These are phyloP conservation scores for Scopulariopsis brevicaulis DNA, from an alignment of 2,329 filamentous ascomycete species.

Conservation along the genomic window DNA sequence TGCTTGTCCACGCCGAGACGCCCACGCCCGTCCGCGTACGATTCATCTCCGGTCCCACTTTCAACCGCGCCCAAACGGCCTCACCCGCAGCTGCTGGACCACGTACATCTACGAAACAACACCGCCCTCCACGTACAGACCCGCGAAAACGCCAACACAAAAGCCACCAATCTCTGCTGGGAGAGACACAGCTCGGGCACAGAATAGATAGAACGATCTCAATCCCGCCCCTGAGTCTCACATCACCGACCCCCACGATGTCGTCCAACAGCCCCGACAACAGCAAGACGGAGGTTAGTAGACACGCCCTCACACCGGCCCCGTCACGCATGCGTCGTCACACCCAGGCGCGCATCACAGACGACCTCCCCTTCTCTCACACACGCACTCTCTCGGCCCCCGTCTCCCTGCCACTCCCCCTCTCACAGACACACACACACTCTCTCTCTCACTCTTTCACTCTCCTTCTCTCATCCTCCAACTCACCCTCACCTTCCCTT, in stretches of 20 bases:
- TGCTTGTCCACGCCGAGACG: too few species aligned
- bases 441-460: background rate
- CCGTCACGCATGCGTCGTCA: background rate
- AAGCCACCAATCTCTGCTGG: background rate
- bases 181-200: too few species aligned
- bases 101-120: background rate
- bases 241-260: constrained; percentile 15
- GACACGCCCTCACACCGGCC: background rate
- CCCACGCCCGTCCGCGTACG: too few species aligned
- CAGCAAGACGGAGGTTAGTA: constrained; percentile 22
- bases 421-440: background rate
- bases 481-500: too few species aligned
- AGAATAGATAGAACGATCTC: too few species aligned
- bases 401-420: background rate
- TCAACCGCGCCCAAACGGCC: background rate
- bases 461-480: background rate
- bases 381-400: background rate
- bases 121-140: background rate
- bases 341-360: background rate
- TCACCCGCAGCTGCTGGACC: background rate
- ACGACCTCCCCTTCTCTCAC: background rate
- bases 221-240: background rate
- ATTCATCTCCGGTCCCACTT: background rate
- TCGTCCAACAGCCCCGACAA: constrained; percentile 19
- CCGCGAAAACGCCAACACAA: background rate